These are phyloP conservation scores for Lepiota venenata DNA, from an alignment of 768 basidiomycete species.

Conservation along the genomic window DNA sequence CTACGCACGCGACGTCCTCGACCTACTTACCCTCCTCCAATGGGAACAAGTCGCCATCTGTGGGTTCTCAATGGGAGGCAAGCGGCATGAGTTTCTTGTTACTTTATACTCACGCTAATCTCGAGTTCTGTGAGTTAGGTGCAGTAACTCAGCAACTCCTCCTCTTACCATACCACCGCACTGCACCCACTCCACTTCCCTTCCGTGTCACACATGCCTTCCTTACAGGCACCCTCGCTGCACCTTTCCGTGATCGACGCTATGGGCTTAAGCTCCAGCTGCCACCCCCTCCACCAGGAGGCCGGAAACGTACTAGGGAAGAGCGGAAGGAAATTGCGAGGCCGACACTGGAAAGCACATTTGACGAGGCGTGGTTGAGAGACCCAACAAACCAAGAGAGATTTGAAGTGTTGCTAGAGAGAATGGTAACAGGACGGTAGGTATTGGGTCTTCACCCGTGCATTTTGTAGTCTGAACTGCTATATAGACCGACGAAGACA, in stretches of 20 bases:
- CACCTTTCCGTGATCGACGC: not conserved
- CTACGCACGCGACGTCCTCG: conserved; percentile 41
- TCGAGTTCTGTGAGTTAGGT: conserved; percentile 28
- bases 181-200: conserved; percentile 24
- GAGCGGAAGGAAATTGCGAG: conserved; percentile 13
- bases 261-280: conserved; percentile 2
- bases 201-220: conserved; percentile 40
- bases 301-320: conserved; percentile 9
- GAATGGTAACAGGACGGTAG: conserved; percentile 12
- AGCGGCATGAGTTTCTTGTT: not conserved
- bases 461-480: not conserved
- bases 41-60: conserved; percentile 42
- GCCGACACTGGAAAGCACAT: conserved; percentile 7
- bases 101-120: not conserved
- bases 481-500: conserved; percentile 12
- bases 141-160: conserved; percentile 41
- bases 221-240: conserved; percentile 29
- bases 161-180: conserved; percentile 33
- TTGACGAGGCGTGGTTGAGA: conserved; percentile 12
- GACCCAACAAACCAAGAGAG: conserved; percentile 11
- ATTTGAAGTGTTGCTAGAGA: conserved; percentile 10
- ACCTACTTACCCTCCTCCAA: conserved; percentile 30
- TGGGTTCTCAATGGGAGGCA: conserved; percentile 52
- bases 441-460: not conserved
- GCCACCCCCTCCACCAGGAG: conserved; percentile 4